Base-by-base conservation (phyloP, 768 basidiomycete species). In the Brasilioporus rufonigricans region DNA sequence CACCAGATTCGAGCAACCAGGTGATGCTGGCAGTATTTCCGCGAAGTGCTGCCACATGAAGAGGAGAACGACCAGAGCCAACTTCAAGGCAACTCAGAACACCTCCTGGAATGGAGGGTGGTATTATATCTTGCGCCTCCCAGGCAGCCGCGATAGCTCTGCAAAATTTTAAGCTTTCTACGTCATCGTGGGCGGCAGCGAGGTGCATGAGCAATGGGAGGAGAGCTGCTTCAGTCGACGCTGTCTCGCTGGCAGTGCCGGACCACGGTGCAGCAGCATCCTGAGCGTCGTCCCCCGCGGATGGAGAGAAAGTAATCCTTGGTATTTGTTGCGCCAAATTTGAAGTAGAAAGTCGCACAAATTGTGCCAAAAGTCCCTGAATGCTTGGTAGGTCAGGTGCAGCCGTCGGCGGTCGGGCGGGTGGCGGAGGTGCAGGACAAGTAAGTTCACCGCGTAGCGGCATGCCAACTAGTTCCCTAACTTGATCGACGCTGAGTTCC, bases 381-480 rank as follows among this genome's bases (percentile, higher is more conserved):
- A 93, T 80, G 52, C 75, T 80, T 35, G 85, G 82, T 16, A 86
- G 68, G 55, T 80, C 80, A 45, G 77, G 71, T 7, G 80, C 77
- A 29, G 46, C 52, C 7, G 72, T 70, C 1, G 71, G 64, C 1
- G 61, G 78, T 29, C 76, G 75, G 46, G 71, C 77, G 2, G 80
- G 72, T 0, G 79, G 67, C 11, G 78, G 67, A 23, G 69, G 72
- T 8, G 80, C 67, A 24, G 77, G 65, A 23, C 80, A 77, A 0
- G 89, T 93, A 39, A 98, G 83, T 70, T 98, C 94, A 44, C 94
- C 94, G 8, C 94, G 91, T 12, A 97, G 77, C 4, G 95, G 88
- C 32, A 79, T 84, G 13, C 82, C 75, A 53, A 97, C 81, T 21
- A 96, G 79, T 38, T 83, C 75, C 50, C 92, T 85, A 43, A 98